Conservation (phyloP, 805 yeast genomes). For the Saturnispora sanitii region DNA sequence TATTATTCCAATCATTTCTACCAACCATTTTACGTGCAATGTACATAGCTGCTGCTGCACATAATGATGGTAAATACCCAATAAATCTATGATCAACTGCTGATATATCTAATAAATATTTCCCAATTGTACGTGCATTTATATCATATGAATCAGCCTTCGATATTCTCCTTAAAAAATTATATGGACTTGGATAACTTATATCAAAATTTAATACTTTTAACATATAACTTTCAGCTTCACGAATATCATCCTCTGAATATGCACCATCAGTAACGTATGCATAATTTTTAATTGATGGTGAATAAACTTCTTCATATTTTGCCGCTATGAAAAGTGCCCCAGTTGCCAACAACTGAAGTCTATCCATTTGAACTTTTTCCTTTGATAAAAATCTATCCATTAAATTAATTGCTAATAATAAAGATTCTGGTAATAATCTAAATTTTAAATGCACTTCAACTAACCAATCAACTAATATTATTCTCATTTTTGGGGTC, state of each 20-base stretch:
- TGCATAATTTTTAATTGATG: conserved; percentile 76
- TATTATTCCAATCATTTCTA: conserved; percentile 67
- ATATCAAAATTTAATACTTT: conserved; percentile 64
- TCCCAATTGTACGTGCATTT: conserved; percentile 74
- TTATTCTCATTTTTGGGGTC: conserved; percentile 76
- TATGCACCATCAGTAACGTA: conserved; percentile 83
- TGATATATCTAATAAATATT: conserved; percentile 70
- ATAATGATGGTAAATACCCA: conserved; percentile 61
- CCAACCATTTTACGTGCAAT: conserved; percentile 67
- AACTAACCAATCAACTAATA: conserved; percentile 88
- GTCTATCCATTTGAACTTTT: conserved; percentile 62
- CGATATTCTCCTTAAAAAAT: conserved; percentile 77
- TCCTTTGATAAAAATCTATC: conserved; percentile 77
- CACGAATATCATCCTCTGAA: conserved; percentile 68
- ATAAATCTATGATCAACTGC: conserved; percentile 68
- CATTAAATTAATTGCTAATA: conserved; percentile 73
- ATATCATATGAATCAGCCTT: conserved; percentile 87
- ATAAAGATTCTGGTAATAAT: conserved; percentile 76
- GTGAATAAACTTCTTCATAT: conserved; percentile 85
- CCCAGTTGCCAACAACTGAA: conserved; percentile 82
- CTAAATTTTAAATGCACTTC: conserved; percentile 81
- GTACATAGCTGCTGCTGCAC: conserved; percentile 86
- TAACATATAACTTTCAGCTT: conserved; percentile 72
- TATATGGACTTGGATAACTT: conserved; percentile 83
- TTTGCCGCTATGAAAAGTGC: conserved; percentile 84